Evolutionary conservation across 139 green algal species (phyloP).

Genomic region (Chlorella vulgaris): DNA sequence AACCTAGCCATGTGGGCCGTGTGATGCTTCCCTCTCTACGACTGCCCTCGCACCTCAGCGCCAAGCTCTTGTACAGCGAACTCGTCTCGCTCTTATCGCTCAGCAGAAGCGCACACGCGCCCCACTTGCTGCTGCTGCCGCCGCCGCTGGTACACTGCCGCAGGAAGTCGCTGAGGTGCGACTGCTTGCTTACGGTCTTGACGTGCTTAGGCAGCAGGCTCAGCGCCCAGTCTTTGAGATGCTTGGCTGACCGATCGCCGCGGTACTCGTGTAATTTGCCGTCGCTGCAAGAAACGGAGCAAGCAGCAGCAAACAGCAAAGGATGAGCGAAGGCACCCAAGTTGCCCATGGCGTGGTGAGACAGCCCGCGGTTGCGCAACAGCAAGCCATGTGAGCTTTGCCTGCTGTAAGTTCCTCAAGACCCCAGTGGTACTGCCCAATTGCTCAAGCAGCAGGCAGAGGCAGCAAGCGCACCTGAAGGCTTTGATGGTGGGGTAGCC

Average conservation of each 20-base stretch:
- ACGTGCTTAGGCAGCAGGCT: conserved; percentile 65
- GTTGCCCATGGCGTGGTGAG: background rate
- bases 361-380: too few relatives aligned
- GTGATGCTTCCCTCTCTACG: background rate
- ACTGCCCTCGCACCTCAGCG: conserved; percentile 3
- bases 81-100: conserved; percentile 61
- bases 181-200: conserved; percentile 25
- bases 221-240: conserved; percentile 72
- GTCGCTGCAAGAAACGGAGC: conserved; percentile 28
- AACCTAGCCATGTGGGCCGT: background rate
- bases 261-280: conserved; percentile 59
- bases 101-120: conserved; percentile 74
- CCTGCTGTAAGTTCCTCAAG: background rate
- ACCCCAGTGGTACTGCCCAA: too few relatives aligned
- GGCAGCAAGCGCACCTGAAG: conserved; percentile 13
- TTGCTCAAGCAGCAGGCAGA: background rate
- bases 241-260: conserved; percentile 63
- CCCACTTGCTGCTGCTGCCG: conserved; percentile 55
- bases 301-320: too few relatives aligned
- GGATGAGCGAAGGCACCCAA: too few relatives aligned
- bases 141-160: conserved; percentile 7
- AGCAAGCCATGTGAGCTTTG: background rate
- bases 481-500: conserved; percentile 86
- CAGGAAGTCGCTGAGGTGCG: conserved; percentile 39
- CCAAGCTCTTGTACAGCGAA: conserved; percentile 63